Percentiles rank a stretch among this genome's conserved stretches.
Conservation (phyloP, 1,284 basidiomycete genomes). For the Leccinum ponderosum region DNA sequence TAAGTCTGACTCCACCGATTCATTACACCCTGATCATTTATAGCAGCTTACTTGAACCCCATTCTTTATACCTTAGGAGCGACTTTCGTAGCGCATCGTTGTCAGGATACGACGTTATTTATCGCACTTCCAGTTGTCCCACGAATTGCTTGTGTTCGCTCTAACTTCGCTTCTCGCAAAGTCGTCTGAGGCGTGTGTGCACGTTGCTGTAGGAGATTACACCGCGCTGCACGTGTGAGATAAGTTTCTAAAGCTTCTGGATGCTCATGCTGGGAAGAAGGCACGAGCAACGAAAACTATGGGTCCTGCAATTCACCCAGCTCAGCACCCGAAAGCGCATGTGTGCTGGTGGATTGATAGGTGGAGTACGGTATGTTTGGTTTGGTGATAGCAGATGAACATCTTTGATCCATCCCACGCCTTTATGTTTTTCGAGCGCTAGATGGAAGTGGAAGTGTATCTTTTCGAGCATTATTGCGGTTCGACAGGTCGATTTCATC, state of each 20-base stretch:
- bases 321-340: constrained; percentile 52
- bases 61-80: constrained; percentile 10
- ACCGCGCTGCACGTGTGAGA: constrained; percentile 55
- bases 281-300: constrained; percentile 12
- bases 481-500: neutral
- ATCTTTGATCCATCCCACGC: constrained; percentile 9
- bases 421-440: neutral
- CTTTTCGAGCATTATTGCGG: neutral
- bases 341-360: constrained; percentile 59
- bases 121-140: constrained; percentile 65
- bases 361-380: constrained; percentile 35
- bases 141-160: constrained; percentile 55
- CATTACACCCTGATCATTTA: neutral
- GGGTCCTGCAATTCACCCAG: constrained; percentile 32
- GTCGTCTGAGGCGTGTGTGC: constrained; percentile 43
- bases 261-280: constrained; percentile 44
- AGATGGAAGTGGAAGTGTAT: constrained; percentile 5
- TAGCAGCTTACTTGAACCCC: neutral
- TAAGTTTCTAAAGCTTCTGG: constrained; percentile 47
- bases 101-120: constrained; percentile 48
- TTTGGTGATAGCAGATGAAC: neutral
- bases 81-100: constrained; percentile 15
- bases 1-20: constrained; percentile 34
- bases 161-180: constrained; percentile 49
- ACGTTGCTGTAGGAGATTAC: constrained; percentile 66